These are phyloP conservation scores for Trichoderma harzianum DNA, from an alignment of 2,329 filamentous ascomycete genomes.

Conservation along the genomic window DNA sequence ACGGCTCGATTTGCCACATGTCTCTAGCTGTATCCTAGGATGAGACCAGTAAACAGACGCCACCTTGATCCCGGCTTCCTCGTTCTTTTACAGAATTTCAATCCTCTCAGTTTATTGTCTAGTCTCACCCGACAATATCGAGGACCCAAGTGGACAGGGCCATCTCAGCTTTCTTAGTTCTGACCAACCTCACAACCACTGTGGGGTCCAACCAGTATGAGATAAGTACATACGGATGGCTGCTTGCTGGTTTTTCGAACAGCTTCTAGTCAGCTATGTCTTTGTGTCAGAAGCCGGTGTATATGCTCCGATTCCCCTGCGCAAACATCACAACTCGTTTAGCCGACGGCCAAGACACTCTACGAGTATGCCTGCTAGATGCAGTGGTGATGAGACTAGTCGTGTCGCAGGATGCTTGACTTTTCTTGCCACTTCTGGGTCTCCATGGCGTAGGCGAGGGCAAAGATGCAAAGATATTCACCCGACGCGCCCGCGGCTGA, in stretches of 20 bases:
- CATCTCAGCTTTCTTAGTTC: neutral
- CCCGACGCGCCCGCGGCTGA: neutral
- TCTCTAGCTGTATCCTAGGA: neutral
- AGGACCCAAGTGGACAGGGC: neutral
- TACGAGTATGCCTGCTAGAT: neutral
- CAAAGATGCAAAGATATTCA: neutral
- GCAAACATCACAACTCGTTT: neutral
- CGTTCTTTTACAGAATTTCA: neutral
- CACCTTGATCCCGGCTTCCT: neutral
- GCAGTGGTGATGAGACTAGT: neutral
- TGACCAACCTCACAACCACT: neutral
- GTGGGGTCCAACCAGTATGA: neutral
- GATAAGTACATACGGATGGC: neutral
- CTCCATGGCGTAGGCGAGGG: neutral
- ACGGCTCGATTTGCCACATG: neutral
- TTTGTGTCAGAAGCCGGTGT: neutral
- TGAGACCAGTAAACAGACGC: neutral
- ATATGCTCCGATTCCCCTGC: neutral
- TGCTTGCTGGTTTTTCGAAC: neutral
- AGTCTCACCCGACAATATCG: neutral
- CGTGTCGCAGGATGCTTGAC: slow-evolving; percentile 12
- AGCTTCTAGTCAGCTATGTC: neutral
- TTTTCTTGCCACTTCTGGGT: neutral
- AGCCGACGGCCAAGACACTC: neutral
- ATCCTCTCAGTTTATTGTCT: neutral